Base-by-base conservation (phyloP, 2,329 filamentous ascomycete species). In the Orbilia blumenaviensis region DNA sequence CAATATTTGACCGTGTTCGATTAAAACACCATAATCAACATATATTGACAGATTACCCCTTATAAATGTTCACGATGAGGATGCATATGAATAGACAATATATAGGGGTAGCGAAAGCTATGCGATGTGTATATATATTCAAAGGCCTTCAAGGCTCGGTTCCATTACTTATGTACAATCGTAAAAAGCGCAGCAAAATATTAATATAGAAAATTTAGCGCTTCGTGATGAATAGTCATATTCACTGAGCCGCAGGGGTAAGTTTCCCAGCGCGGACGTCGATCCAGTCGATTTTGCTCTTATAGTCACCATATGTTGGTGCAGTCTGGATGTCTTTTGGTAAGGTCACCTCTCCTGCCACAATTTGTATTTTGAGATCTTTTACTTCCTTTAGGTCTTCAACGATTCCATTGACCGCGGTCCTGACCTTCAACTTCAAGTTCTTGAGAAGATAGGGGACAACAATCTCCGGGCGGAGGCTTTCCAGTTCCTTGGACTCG, bases 351-450 rank as follows among this genome's bases (percentile, higher is more conserved):
- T 81, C 68, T 3, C 79, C 81, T 2, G 77, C 78, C 7, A 80
- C 81, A 23, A 82, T 80, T 48, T 78, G 77, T 25, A 82, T 66
- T 16, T 78, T 79, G 36, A 82, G 54, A 2, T 80, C 81, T 14
- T 75, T 71, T 2, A 81, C 78, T 4, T 80, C 75, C 21, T 9
- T 79, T 68, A 58, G 80, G 72, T 7, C 69, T 48, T 64, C 79
- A 74, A 27, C 79, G 69, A 25, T 18, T 12, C 4, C 42, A 16
- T 34, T 50, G 16, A 42, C 14, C 14, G 64, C 63, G 18, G 38
- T 71, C 9, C 77, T 72, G 6, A 81, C 77, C 36, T 81, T 78
- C 80, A 81, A 81, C 58, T 82, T 81, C 14, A 82, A 63, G 41
- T 81, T 79, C 29, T 79, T 71, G 18, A 64, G 80, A 48, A 82